A percentile compares a stretch with the other conserved stretches of the same genome.
Conservation (phyloP, 2,329 filamentous ascomycete genomes). For the Fusarium abutilonis region DNA sequence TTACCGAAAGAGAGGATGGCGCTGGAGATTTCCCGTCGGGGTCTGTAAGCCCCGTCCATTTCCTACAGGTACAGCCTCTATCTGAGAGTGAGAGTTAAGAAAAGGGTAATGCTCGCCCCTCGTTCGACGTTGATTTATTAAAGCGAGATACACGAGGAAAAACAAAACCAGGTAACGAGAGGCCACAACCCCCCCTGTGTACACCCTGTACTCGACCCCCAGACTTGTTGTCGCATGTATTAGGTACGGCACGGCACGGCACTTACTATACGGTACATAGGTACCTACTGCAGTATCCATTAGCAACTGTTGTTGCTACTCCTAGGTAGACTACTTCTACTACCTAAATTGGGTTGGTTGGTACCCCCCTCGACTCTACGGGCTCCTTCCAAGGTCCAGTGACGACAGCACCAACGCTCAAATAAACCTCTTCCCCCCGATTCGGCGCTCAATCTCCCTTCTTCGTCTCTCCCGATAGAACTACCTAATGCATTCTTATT, state of each 20-base stretch:
- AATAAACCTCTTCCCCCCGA: conserved; percentile 24
- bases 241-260: too few species aligned
- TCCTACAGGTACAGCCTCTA: neutral
- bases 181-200: neutral
- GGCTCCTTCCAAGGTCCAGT: neutral
- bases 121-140: neutral
- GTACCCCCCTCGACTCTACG: neutral
- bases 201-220: neutral
- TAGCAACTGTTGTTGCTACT: too few species aligned
- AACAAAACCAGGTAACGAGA: neutral
- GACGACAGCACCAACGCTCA: conserved; percentile 24
- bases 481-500: conserved; percentile 32
- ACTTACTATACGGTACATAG: too few species aligned
- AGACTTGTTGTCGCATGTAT: neutral
- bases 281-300: too few species aligned
- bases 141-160: conserved; percentile 8
- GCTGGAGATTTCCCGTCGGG: neutral
- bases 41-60: conserved; percentile 30
- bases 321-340: too few species aligned
- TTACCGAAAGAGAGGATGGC: conserved; percentile 19
- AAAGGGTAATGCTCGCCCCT: neutral
- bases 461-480: conserved; percentile 15
- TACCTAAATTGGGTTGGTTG: conserved; percentile 7
- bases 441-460: conserved; percentile 12
- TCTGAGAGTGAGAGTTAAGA: neutral